Base-by-base conservation (phyloP, 352 stramenopile species). In the Globisporangium takayamanum region DNA sequence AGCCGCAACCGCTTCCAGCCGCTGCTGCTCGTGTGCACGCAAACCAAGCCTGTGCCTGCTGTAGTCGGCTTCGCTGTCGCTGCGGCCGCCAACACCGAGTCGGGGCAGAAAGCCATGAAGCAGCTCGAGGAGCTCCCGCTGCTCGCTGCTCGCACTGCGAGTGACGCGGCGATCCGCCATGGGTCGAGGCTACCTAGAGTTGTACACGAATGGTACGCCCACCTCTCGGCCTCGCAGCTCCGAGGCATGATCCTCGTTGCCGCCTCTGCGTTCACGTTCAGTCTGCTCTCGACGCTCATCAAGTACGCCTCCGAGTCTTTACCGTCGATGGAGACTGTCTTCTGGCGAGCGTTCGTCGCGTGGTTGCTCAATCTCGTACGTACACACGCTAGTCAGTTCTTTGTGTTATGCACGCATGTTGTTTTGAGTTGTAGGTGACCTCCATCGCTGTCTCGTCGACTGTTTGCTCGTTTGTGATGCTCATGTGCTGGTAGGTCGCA, bases 281-380 rank as follows among this genome's bases (percentile, higher is more conserved):
- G 78, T 45, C 69, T 83, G 55, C 76, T 88, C 54, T 73, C 76
- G 25, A 73, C 68, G 15, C 65, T 87, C n/a, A 68, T 83, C 65
- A 86, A 88, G 59, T 76, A 74, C 39, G 69, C 67, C 41, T 65
- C 68, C 11, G 66, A 73, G 41, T 72, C 70, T n/a, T 67, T 91
- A 59, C 65, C 76, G 39, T 69, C 72, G 15, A 78, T 86, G 59
- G 78, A 91, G 59, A 78, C 66, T 20, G 64, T 89, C 50, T 91
- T 88, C 58, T 91, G 78, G 78, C 76, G 75, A 15, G 81, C 73
- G 5, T 58, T 80, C 41, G 69, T 84, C 14, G 73, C 74, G 14
- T 85, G 64, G 72, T 4, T 86, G 12, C 55, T 87, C 39, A 87
- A 73, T 25, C 28, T 84, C 2, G 78, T 84, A 71, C 50, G 69